Conservation (phyloP, 164 flowering plant genomes). For the Dillenia turbinata region DNA sequence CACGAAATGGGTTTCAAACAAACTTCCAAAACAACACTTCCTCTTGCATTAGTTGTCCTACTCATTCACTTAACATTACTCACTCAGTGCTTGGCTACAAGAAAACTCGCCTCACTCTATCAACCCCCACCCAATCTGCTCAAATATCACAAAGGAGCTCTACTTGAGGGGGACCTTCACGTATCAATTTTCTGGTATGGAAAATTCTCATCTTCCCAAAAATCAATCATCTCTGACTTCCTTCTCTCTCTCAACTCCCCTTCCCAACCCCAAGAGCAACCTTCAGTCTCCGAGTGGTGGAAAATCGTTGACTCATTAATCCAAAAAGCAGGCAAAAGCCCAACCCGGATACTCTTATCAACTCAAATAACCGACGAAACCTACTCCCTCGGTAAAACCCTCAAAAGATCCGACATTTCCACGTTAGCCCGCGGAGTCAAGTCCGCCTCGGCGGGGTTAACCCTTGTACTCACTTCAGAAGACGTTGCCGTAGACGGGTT, state of each 20-base stretch:
- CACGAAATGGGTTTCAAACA: slow-evolving; percentile 14
- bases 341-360: slow-evolving; percentile 5
- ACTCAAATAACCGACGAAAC: slow-evolving; percentile 25
- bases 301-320: slow-evolving; percentile 18
- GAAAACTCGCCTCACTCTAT: slow-evolving; percentile 28
- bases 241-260: slow-evolving; percentile 28
- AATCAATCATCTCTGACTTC: slow-evolving; percentile 39
- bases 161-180: slow-evolving; percentile 39
- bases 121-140: slow-evolving; percentile 31
- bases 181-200: slow-evolving; percentile 46
- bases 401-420: slow-evolving; percentile 24
- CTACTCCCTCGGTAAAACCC: slow-evolving; percentile 33
- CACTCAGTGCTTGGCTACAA: slow-evolving; percentile 15
- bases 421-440: slow-evolving; percentile 18
- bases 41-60: slow-evolving; percentile 7
- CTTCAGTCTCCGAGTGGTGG: slow-evolving; percentile 38
- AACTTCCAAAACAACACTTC: background rate
- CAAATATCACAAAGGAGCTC: slow-evolving; percentile 36
- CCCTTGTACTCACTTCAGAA: slow-evolving; percentile 34
- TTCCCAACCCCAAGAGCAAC: slow-evolving; percentile 1
- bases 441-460: slow-evolving; percentile 7
- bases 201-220: slow-evolving; percentile 33
- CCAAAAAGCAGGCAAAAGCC: slow-evolving; percentile 20
- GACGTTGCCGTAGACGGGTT: slow-evolving; percentile 46
- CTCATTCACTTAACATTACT: slow-evolving; percentile 6